Conservation (phyloP, 2,329 filamentous ascomycete species). For the Dendryphion nanum region DNA sequence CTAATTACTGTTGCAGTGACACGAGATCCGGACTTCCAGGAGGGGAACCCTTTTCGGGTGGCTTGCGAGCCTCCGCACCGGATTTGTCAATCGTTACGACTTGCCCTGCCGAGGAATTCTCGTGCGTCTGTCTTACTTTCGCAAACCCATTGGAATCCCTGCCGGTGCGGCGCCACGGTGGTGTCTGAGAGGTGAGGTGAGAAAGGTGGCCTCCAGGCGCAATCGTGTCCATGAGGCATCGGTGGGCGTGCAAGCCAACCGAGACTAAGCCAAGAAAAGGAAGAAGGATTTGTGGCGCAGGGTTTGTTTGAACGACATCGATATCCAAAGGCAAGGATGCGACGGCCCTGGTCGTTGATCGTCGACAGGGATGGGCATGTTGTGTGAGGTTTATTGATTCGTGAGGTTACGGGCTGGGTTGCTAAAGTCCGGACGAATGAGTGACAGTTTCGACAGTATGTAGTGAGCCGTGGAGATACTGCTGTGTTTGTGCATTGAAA, state of each 20-base stretch:
- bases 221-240: neutral
- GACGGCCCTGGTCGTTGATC: neutral
- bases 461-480: too few species aligned
- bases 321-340: neutral
- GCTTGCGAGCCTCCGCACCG: too few species aligned
- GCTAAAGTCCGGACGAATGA: too few species aligned
- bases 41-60: neutral
- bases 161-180: neutral
- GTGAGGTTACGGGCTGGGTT: too few species aligned
- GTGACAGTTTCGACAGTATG: too few species aligned
- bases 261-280: neutral
- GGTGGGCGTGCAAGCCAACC: neutral
- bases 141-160: neutral
- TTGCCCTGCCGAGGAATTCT: too few species aligned
- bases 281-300: neutral
- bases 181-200: neutral
- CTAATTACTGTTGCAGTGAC: neutral
- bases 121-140: too few species aligned
- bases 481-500: too few species aligned
- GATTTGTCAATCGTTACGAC: too few species aligned
- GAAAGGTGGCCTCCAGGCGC: neutral
- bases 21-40: neutral
- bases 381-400: neutral
- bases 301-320: constrained; percentile 2
- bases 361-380: neutral